Base-by-base conservation (phyloP, 306 rosid genomes). In the Sophora flavescens region DNA sequence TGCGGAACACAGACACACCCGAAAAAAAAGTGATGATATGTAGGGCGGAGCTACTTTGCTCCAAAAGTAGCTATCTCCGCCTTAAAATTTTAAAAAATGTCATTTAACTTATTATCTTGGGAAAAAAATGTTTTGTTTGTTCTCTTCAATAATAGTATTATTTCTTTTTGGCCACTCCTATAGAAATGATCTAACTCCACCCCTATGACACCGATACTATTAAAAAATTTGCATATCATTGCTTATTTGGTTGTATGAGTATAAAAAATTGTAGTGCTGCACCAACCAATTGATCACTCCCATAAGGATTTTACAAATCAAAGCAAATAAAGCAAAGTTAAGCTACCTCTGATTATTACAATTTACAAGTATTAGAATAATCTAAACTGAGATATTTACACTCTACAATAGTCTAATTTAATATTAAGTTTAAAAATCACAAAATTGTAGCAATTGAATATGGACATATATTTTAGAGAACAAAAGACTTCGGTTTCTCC, bases 261-360 rank as follows among this genome's bases (percentile, higher is more conserved):
- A 10, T 35, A 30, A 35, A 48, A 62, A 48, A 18, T 12, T 47
- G 54, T 48, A 17, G 51, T 42, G 18, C 57, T 1, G 22, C 10
- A 30, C 17, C 58, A 77, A 32, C 42, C 47, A 65, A 54, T 51
- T n/a, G 57, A 74, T n/a, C 17, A 33, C 15, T 3, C 44, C 59
- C 13, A 65, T 6, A 47, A 61, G 78, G 18, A 60, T 66, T 65
- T 76, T 41, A 32, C 35, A 39, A 30, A 28, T 22, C 35, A 38
- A 66, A 26, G 44, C 35, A 45, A 26, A 45, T 64, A 41, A 63
- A 35, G 4, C 56, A 68, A 47, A 58, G 39, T 2, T 44, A 8
- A 8, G 47, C 6, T 35, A 58, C 52, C 59, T 54, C 36, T 32
- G 33, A 39, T 26, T 22, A 35, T 63, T 67, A 66, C n/a, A 39